Evolutionary conservation across 179 eudicot species (phyloP).

Genomic region (Camellia oleifera): DNA sequence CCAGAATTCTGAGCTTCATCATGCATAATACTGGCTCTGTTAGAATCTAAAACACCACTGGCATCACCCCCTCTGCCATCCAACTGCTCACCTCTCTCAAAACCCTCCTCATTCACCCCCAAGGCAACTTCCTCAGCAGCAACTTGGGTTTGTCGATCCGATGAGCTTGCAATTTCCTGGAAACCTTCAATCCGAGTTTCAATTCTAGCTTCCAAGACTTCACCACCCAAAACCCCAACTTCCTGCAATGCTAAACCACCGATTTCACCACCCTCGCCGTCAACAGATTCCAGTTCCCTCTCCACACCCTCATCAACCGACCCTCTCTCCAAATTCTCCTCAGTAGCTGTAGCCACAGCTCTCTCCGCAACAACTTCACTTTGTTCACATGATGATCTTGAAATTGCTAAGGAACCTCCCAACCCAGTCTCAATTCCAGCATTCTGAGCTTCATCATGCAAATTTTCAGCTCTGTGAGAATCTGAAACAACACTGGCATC

Average conservation of each 20-base stretch:
- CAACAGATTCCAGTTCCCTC: background rate
- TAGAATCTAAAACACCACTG: background rate
- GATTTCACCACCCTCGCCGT: background rate
- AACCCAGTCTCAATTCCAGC: background rate
- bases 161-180: background rate
- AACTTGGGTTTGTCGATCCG: too few relatives aligned
- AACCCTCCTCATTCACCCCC: conserved; percentile 14
- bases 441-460: conserved; percentile 2
- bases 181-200: background rate
- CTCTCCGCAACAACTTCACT: conserved; percentile 13
- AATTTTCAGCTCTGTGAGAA: background rate
- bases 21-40: background rate
- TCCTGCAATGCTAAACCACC: background rate
- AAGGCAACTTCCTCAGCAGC: conserved; percentile 8
- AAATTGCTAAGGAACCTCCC: conserved; percentile 7
- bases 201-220: background rate
- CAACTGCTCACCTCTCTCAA: conserved; percentile 13
- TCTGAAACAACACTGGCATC: conserved; percentile 12
- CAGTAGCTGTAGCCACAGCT: background rate
- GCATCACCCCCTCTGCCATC: conserved; percentile 15
- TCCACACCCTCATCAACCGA: conserved; percentile 11
- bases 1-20: conserved; percentile 10
- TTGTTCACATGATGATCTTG: background rate
- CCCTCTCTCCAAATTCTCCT: conserved; percentile 13
- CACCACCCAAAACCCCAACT: conserved; percentile 3